Base-by-base conservation (phyloP, 192 early-diverging fungal genomes). In the Backusella psychrophila region DNA sequence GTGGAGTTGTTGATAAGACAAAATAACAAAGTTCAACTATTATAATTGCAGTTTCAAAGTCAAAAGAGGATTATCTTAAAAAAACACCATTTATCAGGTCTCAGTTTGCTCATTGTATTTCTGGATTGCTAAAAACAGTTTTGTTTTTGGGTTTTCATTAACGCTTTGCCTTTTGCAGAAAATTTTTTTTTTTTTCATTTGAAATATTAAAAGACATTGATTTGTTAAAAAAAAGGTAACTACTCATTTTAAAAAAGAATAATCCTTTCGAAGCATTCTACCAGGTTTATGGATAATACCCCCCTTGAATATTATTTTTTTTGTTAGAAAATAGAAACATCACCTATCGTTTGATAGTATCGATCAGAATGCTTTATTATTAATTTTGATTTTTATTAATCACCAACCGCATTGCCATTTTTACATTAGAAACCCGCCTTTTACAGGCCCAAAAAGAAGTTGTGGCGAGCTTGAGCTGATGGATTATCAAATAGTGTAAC, bases 401-500 rank as follows among this genome's bases (percentile, higher is more conserved):
- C 9, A 12, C 38, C 38, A 21, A 11, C 53, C 6, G 9, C 6
- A 26, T 56, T 56, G 53, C 53, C 53, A n/a, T 21, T 56, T 56
- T n/a, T 21, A 56, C 21, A 21, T 56, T 56, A 1, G 53, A 21
- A 56, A 56, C 6, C 53, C 53, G 53, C 53, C 53, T 21, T 56
- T 56, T 17, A 56, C 21, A 56, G 8, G 53, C 53, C n/a, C 53
- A n/a, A 56, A 56, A 21, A 17, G 14, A 44, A 44, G n/a, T 23
- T 53, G 53, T 56, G n/a, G 53, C n/a, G 49, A 53, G 49, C 49
- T 53, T 53, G 9, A 56, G 53, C 53, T 21, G 52, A 56, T 56
- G 52, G 52, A 56, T 56, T 56, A 56, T 56, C 52, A 56, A 44
- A 56, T 56, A 7, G 52, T 56, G 52, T 56, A 56, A 56, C 52